Conservation (phyloP, 2,329 filamentous ascomycete genomes). For the Penicillium thymicola region DNA sequence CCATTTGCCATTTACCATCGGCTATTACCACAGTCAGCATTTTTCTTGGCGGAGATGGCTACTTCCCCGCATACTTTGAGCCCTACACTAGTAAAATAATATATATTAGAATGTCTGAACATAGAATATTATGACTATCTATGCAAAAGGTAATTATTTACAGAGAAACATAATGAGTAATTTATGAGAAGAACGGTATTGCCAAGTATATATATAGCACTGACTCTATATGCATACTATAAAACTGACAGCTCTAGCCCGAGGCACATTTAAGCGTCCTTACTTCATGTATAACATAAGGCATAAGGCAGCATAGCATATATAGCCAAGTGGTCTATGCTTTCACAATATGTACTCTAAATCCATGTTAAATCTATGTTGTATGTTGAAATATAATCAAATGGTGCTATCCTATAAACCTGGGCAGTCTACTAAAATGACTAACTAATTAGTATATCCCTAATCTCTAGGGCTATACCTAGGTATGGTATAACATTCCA, state of each 20-base stretch:
- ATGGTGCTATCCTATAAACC: background rate
- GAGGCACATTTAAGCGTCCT: background rate
- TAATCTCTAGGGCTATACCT: too few species aligned
- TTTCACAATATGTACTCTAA: background rate
- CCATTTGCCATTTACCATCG: conserved; percentile 1
- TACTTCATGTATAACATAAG: background rate
- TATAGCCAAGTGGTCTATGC: background rate
- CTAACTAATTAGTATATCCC: too few species aligned
- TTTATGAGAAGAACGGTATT: background rate
- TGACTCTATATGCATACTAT: background rate
- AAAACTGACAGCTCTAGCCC: background rate
- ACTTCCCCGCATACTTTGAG: background rate
- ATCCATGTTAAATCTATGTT: background rate
- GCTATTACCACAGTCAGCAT: conserved; percentile 4
- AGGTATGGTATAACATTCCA: background rate
- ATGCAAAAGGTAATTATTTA: too few species aligned
- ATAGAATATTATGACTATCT: too few species aligned
- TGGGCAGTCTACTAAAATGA: background rate
- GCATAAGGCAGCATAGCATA: background rate
- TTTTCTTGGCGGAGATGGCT: background rate
- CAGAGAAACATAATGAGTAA: too few species aligned
- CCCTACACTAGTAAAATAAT: too few species aligned
- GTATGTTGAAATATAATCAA: background rate
- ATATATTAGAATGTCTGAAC: too few species aligned
- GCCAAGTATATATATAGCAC: background rate